Evolutionary conservation across 139 green algal genomes (phyloP).

Genomic region (Penium margaritaceum): DNA sequence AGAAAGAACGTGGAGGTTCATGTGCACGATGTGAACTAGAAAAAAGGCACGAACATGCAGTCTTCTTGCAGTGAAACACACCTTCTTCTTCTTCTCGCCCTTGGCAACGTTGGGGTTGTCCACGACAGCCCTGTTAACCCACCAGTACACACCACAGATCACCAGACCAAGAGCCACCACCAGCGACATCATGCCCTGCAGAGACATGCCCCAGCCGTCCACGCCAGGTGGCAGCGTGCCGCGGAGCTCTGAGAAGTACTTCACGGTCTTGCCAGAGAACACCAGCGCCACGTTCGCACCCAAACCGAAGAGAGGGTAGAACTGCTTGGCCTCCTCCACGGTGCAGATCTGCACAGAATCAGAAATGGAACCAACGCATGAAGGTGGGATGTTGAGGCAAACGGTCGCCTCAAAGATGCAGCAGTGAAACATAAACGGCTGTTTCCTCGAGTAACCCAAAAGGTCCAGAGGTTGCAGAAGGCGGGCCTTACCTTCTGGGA

Average conservation of each 20-base stretch:
- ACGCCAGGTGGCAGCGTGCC: constrained; percentile 79
- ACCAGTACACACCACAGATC: constrained; percentile 74
- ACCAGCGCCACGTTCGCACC: constrained; percentile 96
- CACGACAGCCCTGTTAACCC: constrained; percentile 74
- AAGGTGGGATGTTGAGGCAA: too few relatives aligned
- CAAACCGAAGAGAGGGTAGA: constrained; percentile 97
- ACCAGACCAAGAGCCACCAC: constrained; percentile 76
- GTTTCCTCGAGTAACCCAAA: too few relatives aligned
- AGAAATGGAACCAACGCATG: too few relatives aligned
- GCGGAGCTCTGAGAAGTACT: constrained; percentile 82
- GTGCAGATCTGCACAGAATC: constrained; percentile 81
- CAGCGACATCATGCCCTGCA: constrained; percentile 92
- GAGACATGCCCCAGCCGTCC: constrained; percentile 91
- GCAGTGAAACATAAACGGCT: too few relatives aligned
- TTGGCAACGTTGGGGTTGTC: constrained; percentile 49
- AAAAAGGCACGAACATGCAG: neutral
- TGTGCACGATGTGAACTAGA: too few relatives aligned
- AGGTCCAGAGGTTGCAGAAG: too few relatives aligned
- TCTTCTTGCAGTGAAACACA: too few relatives aligned
- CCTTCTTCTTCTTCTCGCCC: constrained; percentile 60
- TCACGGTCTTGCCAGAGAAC: constrained; percentile 89
- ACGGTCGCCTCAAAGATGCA: too few relatives aligned
- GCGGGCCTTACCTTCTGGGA: too few relatives aligned
- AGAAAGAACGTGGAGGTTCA: too few relatives aligned
- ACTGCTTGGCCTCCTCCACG: constrained; percentile 94